Evolutionary conservation across 768 basidiomycete species (phyloP).

Genomic region (Hericium coralloides): DNA sequence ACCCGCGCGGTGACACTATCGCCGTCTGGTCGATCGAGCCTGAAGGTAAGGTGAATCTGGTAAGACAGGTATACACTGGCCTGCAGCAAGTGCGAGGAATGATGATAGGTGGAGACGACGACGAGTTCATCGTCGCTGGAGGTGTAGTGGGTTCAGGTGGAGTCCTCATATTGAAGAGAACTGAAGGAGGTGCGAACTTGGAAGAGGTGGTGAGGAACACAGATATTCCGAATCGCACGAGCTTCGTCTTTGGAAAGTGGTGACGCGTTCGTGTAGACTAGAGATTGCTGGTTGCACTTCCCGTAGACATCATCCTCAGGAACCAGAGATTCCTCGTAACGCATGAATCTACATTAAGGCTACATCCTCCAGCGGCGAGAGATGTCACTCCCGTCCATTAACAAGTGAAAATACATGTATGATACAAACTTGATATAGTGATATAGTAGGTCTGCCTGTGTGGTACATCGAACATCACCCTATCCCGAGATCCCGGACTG

Average conservation of each 20-base stretch:
- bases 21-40: slow-evolving; percentile 46
- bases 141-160: slow-evolving; percentile 46
- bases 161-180: slow-evolving; percentile 47
- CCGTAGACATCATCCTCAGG: background rate
- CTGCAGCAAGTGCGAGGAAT: slow-evolving; percentile 59
- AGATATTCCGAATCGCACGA: slow-evolving; percentile 40
- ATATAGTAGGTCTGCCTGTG: background rate
- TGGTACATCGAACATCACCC: too few species aligned
- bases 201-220: slow-evolving; percentile 43
- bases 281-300: too few species aligned
- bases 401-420: background rate
- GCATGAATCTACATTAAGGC: background rate
- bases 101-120: slow-evolving; percentile 42
- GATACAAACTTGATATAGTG: background rate
- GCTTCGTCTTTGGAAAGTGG: slow-evolving; percentile 41
- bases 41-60: slow-evolving; percentile 29
- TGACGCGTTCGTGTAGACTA: background rate
- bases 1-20: slow-evolving; percentile 52
- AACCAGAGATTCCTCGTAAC: background rate
- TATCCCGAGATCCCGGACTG: too few species aligned
- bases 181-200: slow-evolving; percentile 43
- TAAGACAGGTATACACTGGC: slow-evolving; percentile 53
- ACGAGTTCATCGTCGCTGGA: slow-evolving; percentile 46
- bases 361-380: background rate
- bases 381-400: background rate